phyloP scores from a whole-genome alignment of 768 basidiomycete species.

The Roridomyces roridus region DNA sequence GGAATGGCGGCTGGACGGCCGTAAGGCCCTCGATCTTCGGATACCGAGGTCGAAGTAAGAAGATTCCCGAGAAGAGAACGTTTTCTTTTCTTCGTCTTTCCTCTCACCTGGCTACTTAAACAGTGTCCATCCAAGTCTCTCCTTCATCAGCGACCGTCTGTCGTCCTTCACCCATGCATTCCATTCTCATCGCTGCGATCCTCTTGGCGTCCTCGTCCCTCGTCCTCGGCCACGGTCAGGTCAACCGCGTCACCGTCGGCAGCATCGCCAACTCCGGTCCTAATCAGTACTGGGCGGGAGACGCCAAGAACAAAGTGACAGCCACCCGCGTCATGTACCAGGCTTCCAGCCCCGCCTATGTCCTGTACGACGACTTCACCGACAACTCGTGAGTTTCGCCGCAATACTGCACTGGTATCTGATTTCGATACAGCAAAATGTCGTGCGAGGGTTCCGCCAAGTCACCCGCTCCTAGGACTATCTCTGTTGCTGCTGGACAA shows the following conservation, averaged over 20 bases:
- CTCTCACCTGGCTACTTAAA: conserved; percentile 6
- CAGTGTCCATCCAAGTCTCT: conserved; percentile 2
- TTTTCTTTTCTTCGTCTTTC: conserved; percentile 7
- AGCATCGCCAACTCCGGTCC: conserved; percentile 25
- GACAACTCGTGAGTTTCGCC: conserved; percentile 25
- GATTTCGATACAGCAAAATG: conserved; percentile 22
- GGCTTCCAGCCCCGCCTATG: conserved; percentile 24
- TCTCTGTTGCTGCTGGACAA: conserved; percentile 25
- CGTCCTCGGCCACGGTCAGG: conserved; percentile 28
- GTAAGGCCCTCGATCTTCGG: no score
- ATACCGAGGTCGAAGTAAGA: no score
- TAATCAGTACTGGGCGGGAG: conserved; percentile 27
- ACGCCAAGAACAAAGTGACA: conserved; percentile 23
- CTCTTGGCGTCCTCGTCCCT: conserved; percentile 8
- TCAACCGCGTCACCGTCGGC: conserved; percentile 20
- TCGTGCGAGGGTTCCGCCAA: conserved; percentile 27
- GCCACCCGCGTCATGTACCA: conserved; percentile 30
- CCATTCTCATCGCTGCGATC: background rate
- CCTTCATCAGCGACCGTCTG: conserved; percentile 8
- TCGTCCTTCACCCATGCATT: conserved; percentile 19
- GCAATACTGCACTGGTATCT: background rate
- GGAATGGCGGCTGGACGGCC: no score
- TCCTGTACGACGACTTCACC: conserved; percentile 19
- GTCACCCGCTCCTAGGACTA: conserved; percentile 20
- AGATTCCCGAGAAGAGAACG: no score